Evolutionary conservation across 768 basidiomycete genomes (phyloP), one percentile per base, ranked within the genome.

Genomic region (Sutorius australiensis): DNA sequence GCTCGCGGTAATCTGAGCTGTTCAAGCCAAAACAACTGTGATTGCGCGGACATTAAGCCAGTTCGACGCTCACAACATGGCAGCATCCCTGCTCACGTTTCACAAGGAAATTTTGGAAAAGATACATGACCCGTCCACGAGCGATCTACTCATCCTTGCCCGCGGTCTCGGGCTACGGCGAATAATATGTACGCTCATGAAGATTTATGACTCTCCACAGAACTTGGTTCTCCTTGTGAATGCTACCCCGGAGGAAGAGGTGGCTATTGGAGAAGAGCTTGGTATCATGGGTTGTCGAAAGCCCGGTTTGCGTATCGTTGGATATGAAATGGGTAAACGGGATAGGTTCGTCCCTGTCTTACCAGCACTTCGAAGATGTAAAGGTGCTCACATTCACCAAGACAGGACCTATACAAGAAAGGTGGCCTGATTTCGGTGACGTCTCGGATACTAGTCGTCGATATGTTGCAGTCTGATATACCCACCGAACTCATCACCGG

Each of bases 371-470:
- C 1, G 32, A 28, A 32, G 47, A 37, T 45, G 31, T n/a, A 27
- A 27, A 14, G 17, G 17, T 34, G 45, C 46, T 66, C 17, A 68
- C 41, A 13, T 47, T 12, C 34, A 48, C 46, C 51, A 50, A 92
- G 94, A 62, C 87, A 92, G 71, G 81, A 81, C 37, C 69, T 98
- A 48, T 98, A 98, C 73, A 86, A 87, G 55, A 79, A 80, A 53
- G 95, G 95, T 5, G 95, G 95, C 5, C 75, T 98, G 1, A 79
- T 98, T 45, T 91, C 91, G 7, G 87, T 98, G 30, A 98, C 97
- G 0, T 94, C 92, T 24, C 84, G 92, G 17, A 98, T 99, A 59
- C 75, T 98, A 12, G 89, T 95, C 21, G 94, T 95, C 48, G 97
- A 99, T 67, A 89, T 98, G 84, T 73, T 99, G 30, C 87, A 87